Conservation (phyloP, 345 rosid genomes). For the Ailanthus altissimus region DNA sequence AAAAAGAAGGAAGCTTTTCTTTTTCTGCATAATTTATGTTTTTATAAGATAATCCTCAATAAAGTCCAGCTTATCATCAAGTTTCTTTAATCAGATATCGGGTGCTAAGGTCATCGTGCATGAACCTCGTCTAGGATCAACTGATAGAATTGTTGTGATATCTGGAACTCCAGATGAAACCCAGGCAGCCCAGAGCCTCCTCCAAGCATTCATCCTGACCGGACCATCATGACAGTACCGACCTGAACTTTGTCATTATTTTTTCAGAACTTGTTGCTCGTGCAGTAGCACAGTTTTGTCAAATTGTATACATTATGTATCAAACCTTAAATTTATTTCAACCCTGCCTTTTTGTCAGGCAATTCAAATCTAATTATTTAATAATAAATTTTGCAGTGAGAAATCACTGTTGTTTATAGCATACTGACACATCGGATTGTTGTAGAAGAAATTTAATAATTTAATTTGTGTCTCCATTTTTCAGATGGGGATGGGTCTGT, state of each 20-base stretch:
- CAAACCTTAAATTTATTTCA: background rate
- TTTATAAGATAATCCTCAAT: conserved; percentile 10
- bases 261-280: background rate
- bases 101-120: conserved; percentile 92
- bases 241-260: background rate
- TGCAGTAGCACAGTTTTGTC: background rate
- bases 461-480: background rate
- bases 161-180: conserved; percentile 96
- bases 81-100: conserved; percentile 71
- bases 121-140: conserved; percentile 71
- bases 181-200: conserved; percentile 95
- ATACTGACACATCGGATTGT: background rate
- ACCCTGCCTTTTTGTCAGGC: background rate
- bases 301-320: conserved; percentile 1
- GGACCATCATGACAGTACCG: conserved; percentile 41
- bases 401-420: background rate
- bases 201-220: conserved; percentile 86
- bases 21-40: background rate
- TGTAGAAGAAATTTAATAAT: background rate
- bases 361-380: conserved; percentile 8
- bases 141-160: conserved; percentile 81
- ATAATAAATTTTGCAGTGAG: background rate
- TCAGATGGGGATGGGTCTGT: background rate
- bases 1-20: background rate
- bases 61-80: conserved; percentile 31